Evolutionary conservation across 768 basidiomycete species (phyloP).

Genomic region (Hortiboletus flavorubellus): DNA sequence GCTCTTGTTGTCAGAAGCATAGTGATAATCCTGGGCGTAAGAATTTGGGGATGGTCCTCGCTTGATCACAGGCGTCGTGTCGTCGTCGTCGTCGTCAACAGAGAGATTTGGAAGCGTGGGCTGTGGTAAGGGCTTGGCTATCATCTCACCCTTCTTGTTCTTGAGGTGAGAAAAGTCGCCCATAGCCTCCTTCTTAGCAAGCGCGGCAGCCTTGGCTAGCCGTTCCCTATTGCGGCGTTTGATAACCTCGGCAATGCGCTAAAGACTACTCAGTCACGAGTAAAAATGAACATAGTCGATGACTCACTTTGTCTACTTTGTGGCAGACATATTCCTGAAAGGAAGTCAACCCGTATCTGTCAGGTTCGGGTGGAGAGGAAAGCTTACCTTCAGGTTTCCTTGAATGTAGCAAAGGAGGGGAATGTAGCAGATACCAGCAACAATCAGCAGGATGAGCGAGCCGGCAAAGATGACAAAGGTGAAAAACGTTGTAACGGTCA

Average conservation of each 20-base stretch:
- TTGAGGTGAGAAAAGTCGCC: constrained; percentile 90
- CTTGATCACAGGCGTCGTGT: constrained; percentile 53
- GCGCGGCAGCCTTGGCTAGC: constrained; percentile 70
- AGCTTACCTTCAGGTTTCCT: constrained; percentile 87
- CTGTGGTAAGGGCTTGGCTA: constrained; percentile 80
- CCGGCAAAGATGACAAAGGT: constrained; percentile 86
- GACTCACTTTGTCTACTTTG: constrained; percentile 90
- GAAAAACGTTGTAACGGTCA: constrained; percentile 87
- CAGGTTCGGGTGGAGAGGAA: background rate
- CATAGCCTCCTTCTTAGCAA: constrained; percentile 87
- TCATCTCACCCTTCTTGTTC: constrained; percentile 86
- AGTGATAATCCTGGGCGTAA: constrained; percentile 55
- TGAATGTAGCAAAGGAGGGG: constrained; percentile 95
- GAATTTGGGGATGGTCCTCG: constrained; percentile 53
- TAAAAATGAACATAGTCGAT: background rate
- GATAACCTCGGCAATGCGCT: constrained; percentile 93
- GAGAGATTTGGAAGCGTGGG: constrained; percentile 92
- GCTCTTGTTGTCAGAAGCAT: constrained; percentile 48
- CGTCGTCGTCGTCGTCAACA: constrained; percentile 68
- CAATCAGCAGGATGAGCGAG: constrained; percentile 74
- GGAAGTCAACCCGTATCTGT: constrained; percentile 1
- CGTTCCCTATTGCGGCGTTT: constrained; percentile 89
- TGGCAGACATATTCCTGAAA: constrained; percentile 93
- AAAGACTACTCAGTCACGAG: constrained; percentile 13
- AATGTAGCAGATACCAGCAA: constrained; percentile 85